These are phyloP conservation scores for Pleomassaria siparia DNA, from an alignment of 2,329 filamentous ascomycete genomes.

Conservation along the genomic window DNA sequence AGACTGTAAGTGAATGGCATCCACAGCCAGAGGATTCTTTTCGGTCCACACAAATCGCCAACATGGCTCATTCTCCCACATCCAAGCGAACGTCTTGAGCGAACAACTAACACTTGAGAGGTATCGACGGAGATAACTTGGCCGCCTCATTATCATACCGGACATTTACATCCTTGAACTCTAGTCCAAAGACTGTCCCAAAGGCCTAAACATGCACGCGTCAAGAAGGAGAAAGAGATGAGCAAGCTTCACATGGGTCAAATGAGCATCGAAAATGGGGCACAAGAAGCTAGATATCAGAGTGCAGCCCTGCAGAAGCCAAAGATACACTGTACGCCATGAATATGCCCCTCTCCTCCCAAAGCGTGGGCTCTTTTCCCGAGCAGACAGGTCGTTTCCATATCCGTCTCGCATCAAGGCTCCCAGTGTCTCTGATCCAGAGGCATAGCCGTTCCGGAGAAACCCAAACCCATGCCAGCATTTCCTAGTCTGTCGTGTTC, in stretches of 20 bases:
- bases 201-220: no score
- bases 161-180: no score
- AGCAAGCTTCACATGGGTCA: neutral
- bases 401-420: conserved; percentile 26
- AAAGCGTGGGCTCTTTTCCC: conserved; percentile 36
- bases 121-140: no score
- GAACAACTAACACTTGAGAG: no score
- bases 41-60: no score
- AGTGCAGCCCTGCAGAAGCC: conserved; percentile 38
- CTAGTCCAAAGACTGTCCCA: no score
- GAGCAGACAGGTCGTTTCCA: conserved; percentile 32
- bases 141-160: no score
- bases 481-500: conserved; percentile 37
- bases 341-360: conserved; percentile 44
- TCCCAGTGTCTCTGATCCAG: conserved; percentile 43
- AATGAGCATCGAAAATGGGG: neutral
- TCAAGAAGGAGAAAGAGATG: neutral
- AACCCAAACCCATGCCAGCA: conserved; percentile 39
- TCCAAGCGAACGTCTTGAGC: no score
- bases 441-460: conserved; percentile 42
- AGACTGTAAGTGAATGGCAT: no score
- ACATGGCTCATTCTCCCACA: no score
- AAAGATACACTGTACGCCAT: conserved; percentile 43
- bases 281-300: conserved; percentile 18
- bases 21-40: no score